These are phyloP conservation scores for Stentor coeruleus DNA, from an alignment of 73 alveolate species.

Conservation along the genomic window DNA sequence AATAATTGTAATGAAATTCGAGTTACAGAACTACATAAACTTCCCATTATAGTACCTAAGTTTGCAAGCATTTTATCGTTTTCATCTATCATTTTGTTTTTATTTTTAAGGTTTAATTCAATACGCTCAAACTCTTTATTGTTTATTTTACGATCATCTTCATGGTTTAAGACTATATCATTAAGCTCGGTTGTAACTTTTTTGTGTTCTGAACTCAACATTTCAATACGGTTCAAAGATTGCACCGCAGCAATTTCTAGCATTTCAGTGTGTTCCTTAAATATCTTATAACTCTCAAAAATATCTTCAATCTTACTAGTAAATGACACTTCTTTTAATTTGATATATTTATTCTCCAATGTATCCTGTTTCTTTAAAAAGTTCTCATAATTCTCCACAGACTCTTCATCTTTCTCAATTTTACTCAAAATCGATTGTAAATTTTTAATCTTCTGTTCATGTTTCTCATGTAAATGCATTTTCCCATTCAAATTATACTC, in stretches of 20 bases:
- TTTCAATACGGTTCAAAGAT: neutral
- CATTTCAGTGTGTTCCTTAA: neutral
- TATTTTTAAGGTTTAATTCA: neutral
- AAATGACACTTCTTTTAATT: neutral
- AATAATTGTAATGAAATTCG: no score
- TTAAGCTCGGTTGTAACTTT: neutral
- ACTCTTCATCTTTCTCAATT: neutral
- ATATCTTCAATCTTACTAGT: neutral
- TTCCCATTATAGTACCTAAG: neutral
- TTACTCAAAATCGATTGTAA: neutral
- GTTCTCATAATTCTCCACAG: no score
- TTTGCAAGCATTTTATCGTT: neutral
- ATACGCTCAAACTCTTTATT: neutral
- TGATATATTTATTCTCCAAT: neutral
- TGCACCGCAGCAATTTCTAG: neutral
- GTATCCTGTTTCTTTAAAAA: neutral
- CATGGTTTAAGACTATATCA: neutral
- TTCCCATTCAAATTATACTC: neutral
- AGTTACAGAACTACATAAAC: neutral
- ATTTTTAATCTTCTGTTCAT: neutral
- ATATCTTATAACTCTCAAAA: neutral
- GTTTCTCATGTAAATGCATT: neutral
- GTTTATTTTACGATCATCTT: neutral
- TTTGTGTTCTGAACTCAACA: neutral
- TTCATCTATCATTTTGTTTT: neutral